Conservation (phyloP, 2,329 filamentous ascomycete genomes). For the Colletotrichum sp. region DNA sequence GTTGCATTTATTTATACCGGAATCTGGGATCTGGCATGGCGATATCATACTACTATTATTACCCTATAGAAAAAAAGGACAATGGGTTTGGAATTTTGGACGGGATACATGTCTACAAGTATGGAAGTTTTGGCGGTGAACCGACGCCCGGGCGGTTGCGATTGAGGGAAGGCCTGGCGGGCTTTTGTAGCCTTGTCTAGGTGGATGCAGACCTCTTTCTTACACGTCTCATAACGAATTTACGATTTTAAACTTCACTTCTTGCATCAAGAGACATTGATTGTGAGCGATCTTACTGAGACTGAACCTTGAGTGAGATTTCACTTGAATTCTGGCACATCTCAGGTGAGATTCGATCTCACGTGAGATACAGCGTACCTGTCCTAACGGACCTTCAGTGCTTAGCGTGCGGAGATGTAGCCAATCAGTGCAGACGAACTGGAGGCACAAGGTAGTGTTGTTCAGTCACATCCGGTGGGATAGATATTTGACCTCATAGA, state of each 20-base stretch:
- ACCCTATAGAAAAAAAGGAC: constrained; percentile 20
- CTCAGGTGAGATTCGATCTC: background rate
- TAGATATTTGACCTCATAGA: background rate
- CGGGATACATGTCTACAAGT: background rate
- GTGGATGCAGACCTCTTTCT: background rate
- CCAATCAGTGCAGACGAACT: background rate
- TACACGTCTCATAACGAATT: background rate
- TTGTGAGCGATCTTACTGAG: background rate
- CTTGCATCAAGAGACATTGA: background rate
- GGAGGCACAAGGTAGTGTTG: background rate
- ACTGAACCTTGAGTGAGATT: background rate
- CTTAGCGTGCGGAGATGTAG: background rate
- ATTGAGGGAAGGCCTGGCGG: background rate
- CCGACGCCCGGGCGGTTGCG: background rate
- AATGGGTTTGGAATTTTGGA: background rate
- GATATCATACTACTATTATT: constrained; percentile 1
- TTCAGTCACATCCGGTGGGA: background rate
- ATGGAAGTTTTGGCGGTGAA: background rate
- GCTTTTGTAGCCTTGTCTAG: background rate
- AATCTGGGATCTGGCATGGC: background rate
- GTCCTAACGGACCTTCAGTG: no score
- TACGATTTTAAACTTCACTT: background rate
- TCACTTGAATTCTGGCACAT: background rate
- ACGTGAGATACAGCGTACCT: background rate
- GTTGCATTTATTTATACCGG: background rate